Conservation (phyloP, 805 yeast genomes). For the Kurtzmaniella fragi region DNA sequence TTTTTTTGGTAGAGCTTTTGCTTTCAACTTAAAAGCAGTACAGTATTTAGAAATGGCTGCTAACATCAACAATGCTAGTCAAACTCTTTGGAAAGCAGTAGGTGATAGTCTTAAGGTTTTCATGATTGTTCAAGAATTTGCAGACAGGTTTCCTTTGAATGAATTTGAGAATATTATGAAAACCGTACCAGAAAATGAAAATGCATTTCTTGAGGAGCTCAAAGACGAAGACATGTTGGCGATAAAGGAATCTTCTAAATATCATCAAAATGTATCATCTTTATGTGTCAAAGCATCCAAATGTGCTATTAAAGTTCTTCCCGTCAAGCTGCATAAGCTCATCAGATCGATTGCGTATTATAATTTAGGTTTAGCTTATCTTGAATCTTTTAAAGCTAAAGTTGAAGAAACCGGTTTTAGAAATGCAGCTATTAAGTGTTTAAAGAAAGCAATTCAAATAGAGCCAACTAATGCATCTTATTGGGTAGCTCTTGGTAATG, state of each 20-base stretch:
- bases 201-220: constrained; percentile 17
- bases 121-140: constrained; percentile 49
- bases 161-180: constrained; percentile 13
- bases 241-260: constrained; percentile 9
- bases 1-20: constrained; percentile 60
- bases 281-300: constrained; percentile 44
- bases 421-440: constrained; percentile 47
- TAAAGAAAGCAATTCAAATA: constrained; percentile 64
- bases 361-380: constrained; percentile 67
- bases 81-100: constrained; percentile 62
- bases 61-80: constrained; percentile 31
- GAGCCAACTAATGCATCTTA: constrained; percentile 67
- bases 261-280: constrained; percentile 28
- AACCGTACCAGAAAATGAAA: constrained; percentile 5
- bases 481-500: constrained; percentile 84
- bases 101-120: constrained; percentile 54
- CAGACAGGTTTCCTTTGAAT: constrained; percentile 44
- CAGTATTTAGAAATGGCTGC: constrained; percentile 37
- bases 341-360: constrained; percentile 52
- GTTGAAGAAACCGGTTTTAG: constrained; percentile 22
- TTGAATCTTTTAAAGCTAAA: constrained; percentile 34
- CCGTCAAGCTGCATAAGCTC: constrained; percentile 38
- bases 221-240: constrained; percentile 4
- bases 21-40: constrained; percentile 43
- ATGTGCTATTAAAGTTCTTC: constrained; percentile 35